Evolutionary conservation across 768 basidiomycete species (phyloP).

Genomic region (Termitomyces sp.): DNA sequence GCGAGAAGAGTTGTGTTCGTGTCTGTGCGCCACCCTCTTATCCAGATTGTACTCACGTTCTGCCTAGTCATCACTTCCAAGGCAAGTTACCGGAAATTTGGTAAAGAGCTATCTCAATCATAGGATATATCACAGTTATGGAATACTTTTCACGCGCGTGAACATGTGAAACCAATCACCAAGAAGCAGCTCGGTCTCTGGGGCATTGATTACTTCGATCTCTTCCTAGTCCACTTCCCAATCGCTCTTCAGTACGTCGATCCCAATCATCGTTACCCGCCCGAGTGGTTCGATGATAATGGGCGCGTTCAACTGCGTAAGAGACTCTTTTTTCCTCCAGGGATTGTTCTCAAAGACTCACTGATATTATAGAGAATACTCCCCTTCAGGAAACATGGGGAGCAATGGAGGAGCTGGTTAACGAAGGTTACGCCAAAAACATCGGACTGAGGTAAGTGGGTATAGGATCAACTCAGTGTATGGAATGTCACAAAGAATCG

Average conservation of each 20-base stretch:
- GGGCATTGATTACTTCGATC: constrained; percentile 82
- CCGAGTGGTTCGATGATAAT: constrained; percentile 78
- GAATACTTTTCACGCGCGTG: constrained; percentile 84
- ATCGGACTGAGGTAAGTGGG: constrained; percentile 63
- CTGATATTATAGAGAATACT: constrained; percentile 40
- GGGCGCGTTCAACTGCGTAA: constrained; percentile 60
- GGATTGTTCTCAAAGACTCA: background rate
- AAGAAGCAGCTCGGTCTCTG: constrained; percentile 70
- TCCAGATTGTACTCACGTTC: background rate
- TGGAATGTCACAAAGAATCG: background rate
- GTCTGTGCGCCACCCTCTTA: background rate
- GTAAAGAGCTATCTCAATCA: background rate
- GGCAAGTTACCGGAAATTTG: constrained; percentile 25
- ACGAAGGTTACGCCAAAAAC: constrained; percentile 64
- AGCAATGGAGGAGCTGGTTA: constrained; percentile 76
- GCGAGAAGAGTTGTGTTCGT: constrained; percentile 75
- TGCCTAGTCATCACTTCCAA: constrained; percentile 76
- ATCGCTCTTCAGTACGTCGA: constrained; percentile 78
- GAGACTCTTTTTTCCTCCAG: constrained; percentile 7
- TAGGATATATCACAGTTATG: constrained; percentile 47
- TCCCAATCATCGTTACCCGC: constrained; percentile 68
- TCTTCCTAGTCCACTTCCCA: constrained; percentile 85
- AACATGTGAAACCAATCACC: constrained; percentile 54
- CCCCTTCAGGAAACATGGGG: constrained; percentile 81
- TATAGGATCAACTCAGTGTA: background rate